phyloP scores from a whole-genome alignment of 2,329 filamentous ascomycete species.

The Chrysoporthe cubensis region DNA sequence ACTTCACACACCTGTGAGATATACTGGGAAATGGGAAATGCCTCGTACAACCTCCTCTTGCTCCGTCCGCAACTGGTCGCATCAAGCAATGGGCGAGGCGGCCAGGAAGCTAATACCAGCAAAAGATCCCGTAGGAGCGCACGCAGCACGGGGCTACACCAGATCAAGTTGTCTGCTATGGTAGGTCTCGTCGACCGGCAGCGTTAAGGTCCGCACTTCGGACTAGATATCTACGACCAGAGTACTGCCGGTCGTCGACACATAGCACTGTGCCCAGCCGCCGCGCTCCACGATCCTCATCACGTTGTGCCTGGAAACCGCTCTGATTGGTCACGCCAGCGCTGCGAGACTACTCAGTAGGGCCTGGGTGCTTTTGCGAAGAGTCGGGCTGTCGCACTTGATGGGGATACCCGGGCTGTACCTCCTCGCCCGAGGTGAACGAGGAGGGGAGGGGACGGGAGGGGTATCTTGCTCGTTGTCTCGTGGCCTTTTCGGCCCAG shows the following conservation, averaged over 20 bases:
- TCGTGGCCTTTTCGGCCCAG: background rate
- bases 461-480: background rate
- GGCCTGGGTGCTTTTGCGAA: background rate
- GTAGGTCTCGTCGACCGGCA: slow-evolving; percentile 8
- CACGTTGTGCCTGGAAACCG: slow-evolving; percentile 23
- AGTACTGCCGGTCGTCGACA: background rate
- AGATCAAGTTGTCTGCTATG: background rate
- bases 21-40: background rate
- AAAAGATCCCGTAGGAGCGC: too few species aligned
- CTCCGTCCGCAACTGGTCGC: background rate
- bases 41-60: background rate
- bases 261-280: slow-evolving; percentile 1
- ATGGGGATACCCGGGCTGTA: slow-evolving; percentile 9
- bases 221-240: too few species aligned
- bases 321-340: slow-evolving; percentile 25
- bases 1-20: too few species aligned
- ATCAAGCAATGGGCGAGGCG: background rate
- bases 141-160: too few species aligned
- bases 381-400: slow-evolving; percentile 9
- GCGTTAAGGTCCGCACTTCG: background rate
- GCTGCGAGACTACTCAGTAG: background rate
- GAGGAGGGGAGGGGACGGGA: too few species aligned
- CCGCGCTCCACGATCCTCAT: slow-evolving; percentile 20
- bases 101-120: background rate
- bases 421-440: background rate